phyloP scores from a whole-genome alignment of 768 basidiomycete species.

The Panaeolus papilionaceus region DNA sequence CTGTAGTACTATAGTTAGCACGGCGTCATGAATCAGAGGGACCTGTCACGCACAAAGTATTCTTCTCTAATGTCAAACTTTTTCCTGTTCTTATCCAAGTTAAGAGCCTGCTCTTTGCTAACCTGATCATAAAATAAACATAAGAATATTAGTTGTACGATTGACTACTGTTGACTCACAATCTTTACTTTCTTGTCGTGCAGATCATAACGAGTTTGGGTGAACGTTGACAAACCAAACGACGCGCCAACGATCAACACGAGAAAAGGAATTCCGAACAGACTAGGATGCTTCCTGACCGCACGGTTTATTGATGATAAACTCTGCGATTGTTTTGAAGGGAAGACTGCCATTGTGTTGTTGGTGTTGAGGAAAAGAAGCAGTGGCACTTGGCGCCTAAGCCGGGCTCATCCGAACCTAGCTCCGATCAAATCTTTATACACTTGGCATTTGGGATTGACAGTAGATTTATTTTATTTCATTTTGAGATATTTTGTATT shows the following conservation, averaged over 20 bases:
- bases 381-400: not conserved
- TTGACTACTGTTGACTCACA: slow-evolving; percentile 42
- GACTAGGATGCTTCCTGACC: slow-evolving; percentile 64
- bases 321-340: slow-evolving; percentile 49
- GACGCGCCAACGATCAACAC: slow-evolving; percentile 86
- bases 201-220: slow-evolving; percentile 90
- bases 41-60: slow-evolving; percentile 81
- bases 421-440: slow-evolving; percentile 2
- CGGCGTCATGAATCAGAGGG: not conserved
- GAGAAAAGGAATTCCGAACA: slow-evolving; percentile 90
- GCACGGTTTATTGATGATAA: slow-evolving; percentile 44
- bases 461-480: not conserved
- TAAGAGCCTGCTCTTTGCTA: slow-evolving; percentile 79
- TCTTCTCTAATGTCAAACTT: slow-evolving; percentile 94
- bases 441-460: not conserved
- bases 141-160: not conserved
- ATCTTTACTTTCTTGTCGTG: slow-evolving; percentile 81
- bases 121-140: slow-evolving; percentile 45
- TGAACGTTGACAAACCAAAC: slow-evolving; percentile 82
- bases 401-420: slow-evolving; percentile 11
- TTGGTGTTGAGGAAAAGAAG: slow-evolving; percentile 15
- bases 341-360: slow-evolving; percentile 54
- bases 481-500: not conserved
- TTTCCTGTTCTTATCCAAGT: slow-evolving; percentile 70
- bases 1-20: slow-evolving; percentile 39